Evolutionary conservation across 768 basidiomycete genomes (phyloP).

Genomic region (Podaxis pistillaris): DNA sequence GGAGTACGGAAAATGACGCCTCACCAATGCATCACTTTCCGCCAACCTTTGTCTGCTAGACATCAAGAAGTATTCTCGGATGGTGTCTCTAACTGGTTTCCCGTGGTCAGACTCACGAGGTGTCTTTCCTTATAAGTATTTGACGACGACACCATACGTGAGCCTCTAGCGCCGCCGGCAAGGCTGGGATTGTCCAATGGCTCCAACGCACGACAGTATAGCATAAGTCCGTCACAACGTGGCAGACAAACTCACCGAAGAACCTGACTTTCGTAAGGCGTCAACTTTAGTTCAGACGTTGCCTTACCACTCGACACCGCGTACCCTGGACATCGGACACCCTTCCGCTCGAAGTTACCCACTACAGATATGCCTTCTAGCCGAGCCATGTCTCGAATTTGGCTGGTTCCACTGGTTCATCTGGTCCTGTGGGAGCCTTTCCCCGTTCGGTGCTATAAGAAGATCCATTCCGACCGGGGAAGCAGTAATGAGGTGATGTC

Average conservation of each 20-base stretch:
- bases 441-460: neutral
- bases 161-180: neutral
- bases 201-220: neutral
- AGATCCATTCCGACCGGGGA: neutral
- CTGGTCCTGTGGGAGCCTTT: neutral
- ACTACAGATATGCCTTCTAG: neutral
- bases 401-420: neutral
- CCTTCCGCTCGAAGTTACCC: neutral
- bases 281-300: neutral
- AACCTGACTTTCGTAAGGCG: neutral
- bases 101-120: too few relatives aligned
- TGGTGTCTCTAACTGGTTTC: neutral
- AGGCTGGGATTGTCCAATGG: neutral
- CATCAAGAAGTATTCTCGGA: neutral
- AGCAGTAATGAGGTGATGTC: conserved; percentile 4
- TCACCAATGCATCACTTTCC: neutral
- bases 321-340: neutral
- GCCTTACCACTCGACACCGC: neutral
- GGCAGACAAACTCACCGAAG: neutral
- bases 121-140: too few relatives aligned
- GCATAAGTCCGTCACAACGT: neutral
- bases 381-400: neutral
- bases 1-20: too few relatives aligned
- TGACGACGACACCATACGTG: too few relatives aligned
- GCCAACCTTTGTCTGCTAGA: too few relatives aligned